Evolutionary conservation across 2,329 filamentous ascomycete genomes (phyloP).

Genomic region (Monosporascus sp.): DNA sequence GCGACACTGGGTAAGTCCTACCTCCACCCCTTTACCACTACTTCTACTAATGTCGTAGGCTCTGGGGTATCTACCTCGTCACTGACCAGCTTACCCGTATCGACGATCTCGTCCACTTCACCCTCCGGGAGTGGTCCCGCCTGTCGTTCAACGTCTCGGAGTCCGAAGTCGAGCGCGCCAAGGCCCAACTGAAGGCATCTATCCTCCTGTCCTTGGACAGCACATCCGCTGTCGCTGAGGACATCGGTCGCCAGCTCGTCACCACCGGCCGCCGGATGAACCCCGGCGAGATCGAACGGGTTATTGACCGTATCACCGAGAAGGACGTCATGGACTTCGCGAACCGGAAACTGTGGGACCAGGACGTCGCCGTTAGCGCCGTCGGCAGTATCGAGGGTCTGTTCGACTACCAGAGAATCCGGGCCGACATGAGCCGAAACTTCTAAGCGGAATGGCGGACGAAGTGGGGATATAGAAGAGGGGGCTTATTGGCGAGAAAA

Average conservation of each 20-base stretch:
- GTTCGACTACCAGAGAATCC: slow-evolving; percentile 71
- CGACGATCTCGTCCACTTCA: slow-evolving; percentile 97
- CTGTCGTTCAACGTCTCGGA: slow-evolving; percentile 83
- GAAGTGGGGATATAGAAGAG: slow-evolving; percentile 15
- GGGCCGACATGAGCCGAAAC: slow-evolving; percentile 85
- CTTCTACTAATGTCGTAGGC: slow-evolving; percentile 49
- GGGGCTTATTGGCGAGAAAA: slow-evolving; percentile 31
- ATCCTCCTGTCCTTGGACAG: slow-evolving; percentile 96
- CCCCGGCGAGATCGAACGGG: slow-evolving; percentile 90
- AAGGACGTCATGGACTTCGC: slow-evolving; percentile 98
- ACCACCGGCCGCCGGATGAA: slow-evolving; percentile 90
- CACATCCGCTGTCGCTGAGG: slow-evolving; percentile 94
- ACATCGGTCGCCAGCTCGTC: slow-evolving; percentile 97
- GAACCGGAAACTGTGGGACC: slow-evolving; percentile 93
- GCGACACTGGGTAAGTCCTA: slow-evolving; percentile 84
- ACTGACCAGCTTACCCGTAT: slow-evolving; percentile 81
- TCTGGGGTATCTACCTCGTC: slow-evolving; percentile 99
- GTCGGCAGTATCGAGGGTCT: slow-evolving; percentile 88
- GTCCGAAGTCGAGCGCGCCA: slow-evolving; percentile 94
- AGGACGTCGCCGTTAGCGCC: slow-evolving; percentile 89
- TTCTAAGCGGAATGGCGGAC: slow-evolving; percentile 34
- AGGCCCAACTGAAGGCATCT: slow-evolving; percentile 97
- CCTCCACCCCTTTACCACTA: background rate
- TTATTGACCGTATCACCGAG: slow-evolving; percentile 82
- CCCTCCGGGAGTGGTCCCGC: slow-evolving; percentile 96